phyloP scores from a whole-genome alignment of 441 rosid genomes.

The Francoa sonchifolia region DNA sequence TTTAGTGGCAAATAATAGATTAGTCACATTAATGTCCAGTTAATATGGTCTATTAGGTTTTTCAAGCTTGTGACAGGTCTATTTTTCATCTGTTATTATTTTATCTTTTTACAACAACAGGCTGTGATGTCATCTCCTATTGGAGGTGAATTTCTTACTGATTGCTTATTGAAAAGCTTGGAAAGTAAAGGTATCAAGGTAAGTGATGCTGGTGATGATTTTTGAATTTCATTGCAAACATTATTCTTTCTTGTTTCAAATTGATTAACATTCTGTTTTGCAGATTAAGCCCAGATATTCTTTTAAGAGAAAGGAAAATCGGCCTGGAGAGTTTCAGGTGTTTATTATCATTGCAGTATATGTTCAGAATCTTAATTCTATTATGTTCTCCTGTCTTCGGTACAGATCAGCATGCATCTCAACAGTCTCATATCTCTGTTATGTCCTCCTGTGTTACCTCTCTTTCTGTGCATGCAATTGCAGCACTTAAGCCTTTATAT shows the following conservation, averaged over 20 bases:
- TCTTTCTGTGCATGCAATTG: background rate
- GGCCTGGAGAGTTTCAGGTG: conserved; percentile 93
- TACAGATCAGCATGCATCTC: too few species aligned
- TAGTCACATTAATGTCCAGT: too few species aligned
- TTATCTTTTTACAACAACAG: conserved; percentile 24
- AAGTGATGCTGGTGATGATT: conserved; percentile 18
- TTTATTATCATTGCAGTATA: background rate
- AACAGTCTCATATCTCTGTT: too few species aligned
- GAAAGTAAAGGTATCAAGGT: conserved; percentile 87
- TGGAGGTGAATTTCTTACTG: conserved; percentile 93
- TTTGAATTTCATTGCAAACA: conserved; percentile 5
- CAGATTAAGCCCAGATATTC: conserved; percentile 97
- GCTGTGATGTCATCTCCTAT: conserved; percentile 73
- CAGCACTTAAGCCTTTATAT: too few species aligned
- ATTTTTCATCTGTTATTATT: background rate
- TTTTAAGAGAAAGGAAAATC: conserved; percentile 87
- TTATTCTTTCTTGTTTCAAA: conserved; percentile 6
- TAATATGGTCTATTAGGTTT: background rate
- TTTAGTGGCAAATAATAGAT: too few species aligned
- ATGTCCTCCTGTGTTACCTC: background rate
- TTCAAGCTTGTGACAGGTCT: background rate
- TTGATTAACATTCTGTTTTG: conserved; percentile 12
- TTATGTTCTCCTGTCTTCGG: too few species aligned
- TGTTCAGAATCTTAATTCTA: background rate
- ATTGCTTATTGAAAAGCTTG: conserved; percentile 92